Conservation (phyloP, 2,329 filamentous ascomycete genomes). For the Colletotrichum trifolii region DNA sequence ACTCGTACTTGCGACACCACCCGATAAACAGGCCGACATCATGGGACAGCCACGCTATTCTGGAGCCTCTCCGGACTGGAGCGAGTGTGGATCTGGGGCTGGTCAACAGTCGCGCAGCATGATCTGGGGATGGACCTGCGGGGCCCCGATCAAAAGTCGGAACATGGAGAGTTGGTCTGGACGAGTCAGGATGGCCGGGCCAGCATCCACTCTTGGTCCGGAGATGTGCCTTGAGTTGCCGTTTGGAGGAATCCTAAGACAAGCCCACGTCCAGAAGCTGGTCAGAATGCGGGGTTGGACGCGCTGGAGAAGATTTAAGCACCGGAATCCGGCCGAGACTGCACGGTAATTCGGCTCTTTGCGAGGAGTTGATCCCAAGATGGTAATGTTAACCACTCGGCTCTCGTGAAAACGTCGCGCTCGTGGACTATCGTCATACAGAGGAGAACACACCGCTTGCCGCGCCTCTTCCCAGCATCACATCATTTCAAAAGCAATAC, state of each 20-base stretch:
- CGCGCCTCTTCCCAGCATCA: background rate
- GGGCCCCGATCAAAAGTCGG: constrained; percentile 8
- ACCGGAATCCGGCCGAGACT: constrained; percentile 26
- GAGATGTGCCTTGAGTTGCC: constrained; percentile 25
- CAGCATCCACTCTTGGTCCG: constrained; percentile 18
- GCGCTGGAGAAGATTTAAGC: constrained; percentile 19
- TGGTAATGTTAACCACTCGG: constrained; percentile 19
- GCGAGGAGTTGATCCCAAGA: constrained; percentile 3
- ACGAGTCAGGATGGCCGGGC: constrained; percentile 16
- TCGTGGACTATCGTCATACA: constrained; percentile 1
- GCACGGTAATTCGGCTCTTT: constrained; percentile 9
- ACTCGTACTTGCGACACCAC: constrained; percentile 24
- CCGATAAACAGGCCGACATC: constrained; percentile 23
- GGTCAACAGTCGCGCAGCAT: constrained; percentile 10
- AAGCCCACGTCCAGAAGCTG: background rate
- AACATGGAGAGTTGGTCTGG: constrained; percentile 15
- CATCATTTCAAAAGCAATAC: background rate
- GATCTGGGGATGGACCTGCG: constrained; percentile 24
- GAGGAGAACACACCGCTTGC: constrained; percentile 10
- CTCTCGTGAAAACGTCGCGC: background rate
- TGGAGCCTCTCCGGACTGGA: constrained; percentile 15
- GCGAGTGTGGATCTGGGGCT: constrained; percentile 25
- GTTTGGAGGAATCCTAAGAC: constrained; percentile 14
- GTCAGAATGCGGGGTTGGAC: constrained; percentile 22
- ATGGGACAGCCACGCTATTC: constrained; percentile 18